Evolutionary conservation across 768 basidiomycete species (phyloP).

Genomic region (Trametes meyenii): DNA sequence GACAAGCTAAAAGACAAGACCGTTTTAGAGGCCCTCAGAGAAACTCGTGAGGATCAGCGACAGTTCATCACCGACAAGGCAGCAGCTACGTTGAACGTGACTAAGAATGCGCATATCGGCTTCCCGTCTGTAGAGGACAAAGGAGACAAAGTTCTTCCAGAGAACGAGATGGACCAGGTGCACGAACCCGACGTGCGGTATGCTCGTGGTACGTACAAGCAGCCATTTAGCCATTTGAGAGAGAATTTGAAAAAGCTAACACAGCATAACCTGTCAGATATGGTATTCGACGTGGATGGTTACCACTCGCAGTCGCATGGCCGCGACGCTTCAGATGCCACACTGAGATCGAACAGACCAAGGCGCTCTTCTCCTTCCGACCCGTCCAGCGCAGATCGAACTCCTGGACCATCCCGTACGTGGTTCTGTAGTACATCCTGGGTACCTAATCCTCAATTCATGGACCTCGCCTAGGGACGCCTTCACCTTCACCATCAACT

Average conservation of each 20-base stretch:
- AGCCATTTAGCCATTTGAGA: background rate
- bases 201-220: constrained; percentile 47
- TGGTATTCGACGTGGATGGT: constrained; percentile 82
- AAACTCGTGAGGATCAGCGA: constrained; percentile 21
- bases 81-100: constrained; percentile 27
- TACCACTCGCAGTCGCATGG: constrained; percentile 57
- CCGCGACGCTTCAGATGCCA: constrained; percentile 33
- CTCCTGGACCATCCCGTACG: constrained; percentile 33
- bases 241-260: background rate
- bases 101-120: constrained; percentile 30
- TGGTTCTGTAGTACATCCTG: background rate
- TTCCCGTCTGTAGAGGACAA: constrained; percentile 13
- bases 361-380: constrained; percentile 11
- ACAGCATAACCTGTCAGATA: constrained; percentile 45
- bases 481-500: constrained; percentile 17
- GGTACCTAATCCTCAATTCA: background rate
- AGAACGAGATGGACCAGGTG: constrained; percentile 43
- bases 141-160: constrained; percentile 53
- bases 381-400: constrained; percentile 21
- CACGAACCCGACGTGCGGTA: constrained; percentile 46
- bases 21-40: constrained; percentile 25
- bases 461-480: constrained; percentile 3
- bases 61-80: constrained; percentile 21
- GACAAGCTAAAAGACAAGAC: constrained; percentile 33
- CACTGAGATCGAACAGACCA: constrained; percentile 22